These are phyloP conservation scores for Penicillium odoratum DNA, from an alignment of 495 filamentous ascomycete genomes.

Conservation along the genomic window DNA sequence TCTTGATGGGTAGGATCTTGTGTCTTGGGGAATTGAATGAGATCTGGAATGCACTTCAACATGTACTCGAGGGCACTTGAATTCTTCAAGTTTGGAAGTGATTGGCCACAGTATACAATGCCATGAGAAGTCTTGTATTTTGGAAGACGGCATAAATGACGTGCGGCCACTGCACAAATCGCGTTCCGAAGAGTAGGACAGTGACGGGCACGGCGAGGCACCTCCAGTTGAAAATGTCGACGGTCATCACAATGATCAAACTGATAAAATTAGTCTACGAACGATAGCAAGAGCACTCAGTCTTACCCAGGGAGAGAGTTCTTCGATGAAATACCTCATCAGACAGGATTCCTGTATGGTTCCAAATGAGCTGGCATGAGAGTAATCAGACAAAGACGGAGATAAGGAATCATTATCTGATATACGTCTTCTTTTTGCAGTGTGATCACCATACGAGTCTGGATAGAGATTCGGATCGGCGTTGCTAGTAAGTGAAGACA, in stretches of 20 bases:
- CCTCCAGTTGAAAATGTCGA: constrained; percentile 25
- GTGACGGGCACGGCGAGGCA: constrained; percentile 22
- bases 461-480: neutral
- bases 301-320: constrained; percentile 32
- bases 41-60: constrained; percentile 30
- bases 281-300: neutral
- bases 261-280: constrained; percentile 9
- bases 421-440: too few relatives aligned
- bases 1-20: constrained; percentile 23
- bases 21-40: constrained; percentile 21
- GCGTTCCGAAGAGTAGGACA: constrained; percentile 25
- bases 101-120: constrained; percentile 20
- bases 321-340: constrained; percentile 29
- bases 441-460: neutral
- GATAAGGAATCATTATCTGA: neutral
- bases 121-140: constrained; percentile 25
- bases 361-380: neutral
- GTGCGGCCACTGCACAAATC: constrained; percentile 27
- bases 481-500: neutral
- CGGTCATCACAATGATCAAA: constrained; percentile 31
- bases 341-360: constrained; percentile 25
- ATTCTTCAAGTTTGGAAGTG: constrained; percentile 17
- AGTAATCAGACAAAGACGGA: constrained; percentile 3
- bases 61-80: constrained; percentile 29
- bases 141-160: constrained; percentile 23